Base-by-base conservation (phyloP, 2,329 filamentous ascomycete genomes). In the Penicillium sp. region DNA sequence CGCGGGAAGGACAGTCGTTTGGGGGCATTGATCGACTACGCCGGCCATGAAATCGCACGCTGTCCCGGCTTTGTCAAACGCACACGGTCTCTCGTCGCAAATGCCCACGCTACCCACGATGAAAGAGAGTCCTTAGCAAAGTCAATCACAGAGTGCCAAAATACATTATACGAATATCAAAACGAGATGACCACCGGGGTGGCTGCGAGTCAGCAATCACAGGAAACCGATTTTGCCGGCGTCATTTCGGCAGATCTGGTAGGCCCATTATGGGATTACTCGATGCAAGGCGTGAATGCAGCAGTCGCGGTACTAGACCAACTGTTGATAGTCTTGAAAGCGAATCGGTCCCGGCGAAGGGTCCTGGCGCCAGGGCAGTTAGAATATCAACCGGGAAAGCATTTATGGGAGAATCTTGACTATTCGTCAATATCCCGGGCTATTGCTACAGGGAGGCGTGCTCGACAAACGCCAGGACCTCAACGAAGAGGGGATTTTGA, bases 21-120 rank as follows among this genome's bases (percentile, higher is more conserved):
- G 9, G 56, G 59, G 2, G 57, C 54, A 19, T 53, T 67, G n/a
- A 58, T 62, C 14, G 67, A 69, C 10, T 57, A 56, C 18, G 57
- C 59, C 4, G 68, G 68, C 39, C 56, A 59, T 19, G 67, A 69
- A 24, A 60, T 65, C 19, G 54, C 60, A 3, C 58, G 55, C 14
- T 65, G 65, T n/a, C 64, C 66, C 2, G 64, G 67, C 2, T 58
- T 66, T 39, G 50, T 66, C 14, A 55, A 43, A 7, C 60, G 51
- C 11, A 63, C 65, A 9, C 59, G 60, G 14, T 52, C 54, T 4
- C 10, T 66, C 11, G 54, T 67, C 16, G n/a, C 39, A n/a, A 57
- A 43, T 6, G 9, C 50, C 3, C 35, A n/a, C 19, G 22, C 46
- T 3, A 53, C 24, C 4, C 6, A 52, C 19, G n/a, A n/a, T 13